These are phyloP conservation scores for Hydnomerulius pinastri DNA, from an alignment of 768 basidiomycete species.

Conservation along the genomic window DNA sequence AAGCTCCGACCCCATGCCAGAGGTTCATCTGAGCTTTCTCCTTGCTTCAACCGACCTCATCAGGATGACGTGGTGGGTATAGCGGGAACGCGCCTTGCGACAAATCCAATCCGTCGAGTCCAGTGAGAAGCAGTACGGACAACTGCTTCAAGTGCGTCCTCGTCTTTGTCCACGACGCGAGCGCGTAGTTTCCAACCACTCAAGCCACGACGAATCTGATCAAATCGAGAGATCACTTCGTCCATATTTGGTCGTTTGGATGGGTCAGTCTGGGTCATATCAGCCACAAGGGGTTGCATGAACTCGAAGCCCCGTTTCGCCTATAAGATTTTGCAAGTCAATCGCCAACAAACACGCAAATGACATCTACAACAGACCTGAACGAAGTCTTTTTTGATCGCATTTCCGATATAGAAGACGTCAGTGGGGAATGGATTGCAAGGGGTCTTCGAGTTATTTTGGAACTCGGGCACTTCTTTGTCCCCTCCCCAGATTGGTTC, in stretches of 20 bases:
- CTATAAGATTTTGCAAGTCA: neutral
- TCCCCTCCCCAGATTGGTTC: constrained; percentile 42
- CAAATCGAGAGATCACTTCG: constrained; percentile 22
- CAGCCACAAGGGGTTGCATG: constrained; percentile 15
- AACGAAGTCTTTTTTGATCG: constrained; percentile 35
- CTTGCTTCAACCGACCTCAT: neutral
- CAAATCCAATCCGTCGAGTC: constrained; percentile 21
- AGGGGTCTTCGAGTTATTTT: constrained; percentile 17
- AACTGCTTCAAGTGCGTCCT: constrained; percentile 14
- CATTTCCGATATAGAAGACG: constrained; percentile 45
- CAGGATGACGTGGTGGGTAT: constrained; percentile 4
- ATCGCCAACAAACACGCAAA: too few relatives aligned
- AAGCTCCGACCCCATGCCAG: too few relatives aligned
- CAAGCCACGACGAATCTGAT: constrained; percentile 4
- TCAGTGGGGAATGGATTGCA: constrained; percentile 46
- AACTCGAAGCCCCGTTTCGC: constrained; percentile 20
- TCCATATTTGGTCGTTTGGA: constrained; percentile 22
- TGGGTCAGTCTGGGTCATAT: constrained; percentile 27
- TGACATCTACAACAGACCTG: too few relatives aligned
- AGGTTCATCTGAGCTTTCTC: too few relatives aligned
- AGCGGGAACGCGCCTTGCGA: constrained; percentile 11
- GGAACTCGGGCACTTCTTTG: constrained; percentile 42
- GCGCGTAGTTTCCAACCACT: constrained; percentile 26
- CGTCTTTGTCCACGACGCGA: constrained; percentile 20
- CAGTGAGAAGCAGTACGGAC: constrained; percentile 22